Evolutionary conservation across 768 basidiomycete genomes (phyloP).

Genomic region (Naganishia vishniacii): DNA sequence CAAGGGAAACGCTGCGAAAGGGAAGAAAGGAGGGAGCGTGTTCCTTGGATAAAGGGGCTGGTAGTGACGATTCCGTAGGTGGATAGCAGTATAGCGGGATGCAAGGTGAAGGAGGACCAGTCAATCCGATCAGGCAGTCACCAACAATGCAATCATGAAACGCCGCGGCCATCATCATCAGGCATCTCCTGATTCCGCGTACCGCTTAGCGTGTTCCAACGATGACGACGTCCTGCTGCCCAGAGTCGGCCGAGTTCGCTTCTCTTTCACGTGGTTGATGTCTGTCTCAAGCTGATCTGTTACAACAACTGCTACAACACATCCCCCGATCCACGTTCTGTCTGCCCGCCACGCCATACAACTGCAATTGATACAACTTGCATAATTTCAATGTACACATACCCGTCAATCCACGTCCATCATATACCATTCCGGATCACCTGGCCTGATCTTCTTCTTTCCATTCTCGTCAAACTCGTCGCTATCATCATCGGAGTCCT

Average conservation of each 20-base stretch:
- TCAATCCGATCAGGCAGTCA: no score
- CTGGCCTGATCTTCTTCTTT: constrained; percentile 24
- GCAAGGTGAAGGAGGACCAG: no score
- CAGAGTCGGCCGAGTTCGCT: neutral
- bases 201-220: constrained; percentile 4
- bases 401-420: constrained; percentile 12
- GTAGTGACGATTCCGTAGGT: neutral
- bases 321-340: no score
- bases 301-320: neutral
- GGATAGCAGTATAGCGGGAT: no score
- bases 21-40: neutral
- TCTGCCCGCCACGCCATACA: no score
- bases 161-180: neutral
- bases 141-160: no score
- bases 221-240: neutral
- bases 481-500: constrained; percentile 26
- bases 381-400: neutral
- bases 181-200: neutral
- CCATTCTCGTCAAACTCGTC: constrained; percentile 30
- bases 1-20: neutral
- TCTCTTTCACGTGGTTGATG: no score
- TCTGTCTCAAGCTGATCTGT: neutral
- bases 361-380: constrained; percentile 6
- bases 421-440: constrained; percentile 29
- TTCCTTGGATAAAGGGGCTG: neutral